Conservation (phyloP, 345 rosid genomes). For the Lepidium aucheri region DNA sequence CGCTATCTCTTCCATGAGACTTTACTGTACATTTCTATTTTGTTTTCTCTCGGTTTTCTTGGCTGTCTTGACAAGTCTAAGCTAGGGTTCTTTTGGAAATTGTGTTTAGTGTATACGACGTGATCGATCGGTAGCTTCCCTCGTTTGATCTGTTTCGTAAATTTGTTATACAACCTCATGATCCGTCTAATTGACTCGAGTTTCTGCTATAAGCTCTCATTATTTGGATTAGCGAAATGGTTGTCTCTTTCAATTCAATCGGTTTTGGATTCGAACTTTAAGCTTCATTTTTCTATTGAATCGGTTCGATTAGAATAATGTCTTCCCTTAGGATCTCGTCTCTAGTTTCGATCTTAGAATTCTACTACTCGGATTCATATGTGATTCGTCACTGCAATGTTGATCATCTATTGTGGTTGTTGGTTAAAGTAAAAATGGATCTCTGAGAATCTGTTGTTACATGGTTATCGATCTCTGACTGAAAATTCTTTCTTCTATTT, state of each 20-base stretch:
- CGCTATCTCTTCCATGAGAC: not conserved
- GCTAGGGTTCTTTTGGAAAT: slow-evolving; percentile 4
- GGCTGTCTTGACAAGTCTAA: not conserved
- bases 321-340: not conserved
- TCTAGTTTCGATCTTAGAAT: not conserved
- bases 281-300: not conserved
- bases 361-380: not conserved
- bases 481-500: not conserved
- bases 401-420: not conserved
- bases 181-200: not conserved
- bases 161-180: not conserved
- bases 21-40: not conserved
- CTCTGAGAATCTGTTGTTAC: not conserved
- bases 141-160: not conserved
- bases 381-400: not conserved
- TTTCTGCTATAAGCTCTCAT: not conserved
- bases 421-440: not conserved
- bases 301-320: not conserved
- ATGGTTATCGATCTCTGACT: not conserved
- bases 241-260: not conserved
- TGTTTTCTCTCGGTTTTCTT: not conserved
- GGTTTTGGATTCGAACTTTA: not conserved
- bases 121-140: not conserved
- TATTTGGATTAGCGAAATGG: not conserved
- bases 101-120: not conserved